phyloP scores from a whole-genome alignment of 1,284 basidiomycete genomes.

The Ustilago sp. region DNA sequence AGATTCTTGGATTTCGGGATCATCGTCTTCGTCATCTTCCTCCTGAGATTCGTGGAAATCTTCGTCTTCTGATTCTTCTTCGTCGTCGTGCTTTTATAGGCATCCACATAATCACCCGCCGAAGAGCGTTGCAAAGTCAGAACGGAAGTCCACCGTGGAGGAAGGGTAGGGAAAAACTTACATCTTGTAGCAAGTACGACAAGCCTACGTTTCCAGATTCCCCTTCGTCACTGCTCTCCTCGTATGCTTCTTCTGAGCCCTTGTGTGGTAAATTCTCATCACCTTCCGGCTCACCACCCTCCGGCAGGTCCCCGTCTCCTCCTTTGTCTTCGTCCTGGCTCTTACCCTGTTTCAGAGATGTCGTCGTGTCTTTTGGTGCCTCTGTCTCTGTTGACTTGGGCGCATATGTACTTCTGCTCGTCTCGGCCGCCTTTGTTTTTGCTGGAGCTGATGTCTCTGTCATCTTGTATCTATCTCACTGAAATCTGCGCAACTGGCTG shows the following conservation, averaged over 20 bases:
- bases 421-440: not conserved
- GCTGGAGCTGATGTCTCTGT: conserved; percentile 2
- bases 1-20: conserved; percentile 42
- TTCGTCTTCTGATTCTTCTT: conserved; percentile 37
- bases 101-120: not conserved
- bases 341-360: not conserved
- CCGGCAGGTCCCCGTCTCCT: not conserved
- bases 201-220: conserved; percentile 21
- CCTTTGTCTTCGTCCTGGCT: conserved; percentile 1
- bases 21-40: conserved; percentile 42
- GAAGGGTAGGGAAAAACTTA: conserved; percentile 9
- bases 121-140: not conserved
- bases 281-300: not conserved
- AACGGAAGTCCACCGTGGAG: not conserved
- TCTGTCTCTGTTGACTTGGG: not conserved
- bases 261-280: conserved; percentile 1
- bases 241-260: conserved; percentile 10
- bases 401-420: not conserved
- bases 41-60: conserved; percentile 38
- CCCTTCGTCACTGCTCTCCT: conserved; percentile 8
- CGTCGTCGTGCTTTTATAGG: conserved; percentile 20
- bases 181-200: conserved; percentile 40
- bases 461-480: conserved; percentile 3
- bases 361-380: not conserved
- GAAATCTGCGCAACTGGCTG: not conserved